phyloP scores from a whole-genome alignment of 2,329 filamentous ascomycete species.

The Trichoderma sp. region DNA sequence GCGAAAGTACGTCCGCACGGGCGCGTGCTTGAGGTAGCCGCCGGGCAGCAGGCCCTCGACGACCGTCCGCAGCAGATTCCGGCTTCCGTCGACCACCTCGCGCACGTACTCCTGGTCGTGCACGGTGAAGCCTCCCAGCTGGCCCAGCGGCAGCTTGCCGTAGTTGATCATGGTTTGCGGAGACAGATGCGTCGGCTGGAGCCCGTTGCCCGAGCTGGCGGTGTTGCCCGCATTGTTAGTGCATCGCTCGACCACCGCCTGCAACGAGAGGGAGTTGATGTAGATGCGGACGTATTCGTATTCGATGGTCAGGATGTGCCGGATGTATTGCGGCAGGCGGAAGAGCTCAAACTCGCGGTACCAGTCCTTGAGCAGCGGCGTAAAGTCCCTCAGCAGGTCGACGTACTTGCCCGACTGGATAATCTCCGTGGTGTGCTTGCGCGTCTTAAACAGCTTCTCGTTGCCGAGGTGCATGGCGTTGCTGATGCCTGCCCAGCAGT shows the following conservation, averaged over 20 bases:
- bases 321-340: constrained; percentile 64
- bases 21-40: constrained; percentile 78
- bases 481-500: constrained; percentile 94
- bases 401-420: constrained; percentile 86
- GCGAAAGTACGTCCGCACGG: constrained; percentile 81
- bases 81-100: constrained; percentile 76
- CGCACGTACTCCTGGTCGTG: constrained; percentile 73
- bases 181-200: constrained; percentile 49
- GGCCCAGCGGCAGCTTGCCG: constrained; percentile 64
- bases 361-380: constrained; percentile 78
- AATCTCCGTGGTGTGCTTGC: constrained; percentile 83
- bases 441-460: constrained; percentile 81
- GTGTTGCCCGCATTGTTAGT: constrained; percentile 68
- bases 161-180: constrained; percentile 67
- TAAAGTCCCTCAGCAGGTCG: constrained; percentile 76
- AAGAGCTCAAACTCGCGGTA: constrained; percentile 80
- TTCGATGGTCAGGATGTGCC: constrained; percentile 85
- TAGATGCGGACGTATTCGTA: constrained; percentile 95
- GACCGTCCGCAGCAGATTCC: constrained; percentile 75
- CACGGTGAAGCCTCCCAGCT: constrained; percentile 63
- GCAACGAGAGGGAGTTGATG: constrained; percentile 88
- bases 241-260: constrained; percentile 92
- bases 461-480: constrained; percentile 91
- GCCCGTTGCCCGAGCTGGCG: constrained; percentile 43
- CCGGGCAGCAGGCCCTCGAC: constrained; percentile 74